phyloP scores from a whole-genome alignment of 2,329 filamentous ascomycete species.

The Epichloe glyceriae region DNA sequence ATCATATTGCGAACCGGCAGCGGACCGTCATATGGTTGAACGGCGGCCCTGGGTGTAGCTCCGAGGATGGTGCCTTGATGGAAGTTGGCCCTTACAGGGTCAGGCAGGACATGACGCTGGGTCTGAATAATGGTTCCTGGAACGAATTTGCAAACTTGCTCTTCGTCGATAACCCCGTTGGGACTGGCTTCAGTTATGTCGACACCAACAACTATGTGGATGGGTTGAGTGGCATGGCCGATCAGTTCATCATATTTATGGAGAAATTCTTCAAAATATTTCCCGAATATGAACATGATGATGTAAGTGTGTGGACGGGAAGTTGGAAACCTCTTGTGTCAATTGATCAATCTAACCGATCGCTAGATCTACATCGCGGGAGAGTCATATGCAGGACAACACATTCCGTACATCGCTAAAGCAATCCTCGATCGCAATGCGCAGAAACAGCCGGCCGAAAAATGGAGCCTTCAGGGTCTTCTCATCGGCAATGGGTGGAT shows the following conservation, averaged over 20 bases:
- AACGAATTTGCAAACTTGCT: slow-evolving; percentile 94
- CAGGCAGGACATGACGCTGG: slow-evolving; percentile 56
- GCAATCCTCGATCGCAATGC: slow-evolving; percentile 83
- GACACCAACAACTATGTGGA: slow-evolving; percentile 77
- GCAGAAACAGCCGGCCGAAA: slow-evolving; percentile 17
- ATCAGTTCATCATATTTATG: slow-evolving; percentile 76
- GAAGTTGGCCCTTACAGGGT: slow-evolving; percentile 90
- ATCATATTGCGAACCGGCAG: slow-evolving; percentile 83
- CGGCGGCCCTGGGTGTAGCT: slow-evolving; percentile 92
- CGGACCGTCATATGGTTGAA: slow-evolving; percentile 95
- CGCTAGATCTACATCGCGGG: slow-evolving; percentile 79
- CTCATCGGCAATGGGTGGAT: slow-evolving; percentile 98
- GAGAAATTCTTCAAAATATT: slow-evolving; percentile 88
- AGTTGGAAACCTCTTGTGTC: no score
- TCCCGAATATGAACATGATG: slow-evolving; percentile 80
- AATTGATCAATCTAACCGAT: not conserved
- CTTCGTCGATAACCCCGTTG: slow-evolving; percentile 94
- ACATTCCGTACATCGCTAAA: slow-evolving; percentile 94
- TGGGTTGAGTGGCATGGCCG: slow-evolving; percentile 79
- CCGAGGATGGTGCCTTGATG: slow-evolving; percentile 92
- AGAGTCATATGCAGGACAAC: slow-evolving; percentile 92
- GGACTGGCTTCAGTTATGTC: slow-evolving; percentile 92
- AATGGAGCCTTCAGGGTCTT: slow-evolving; percentile 72
- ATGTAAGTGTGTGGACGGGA: slow-evolving; percentile 47
- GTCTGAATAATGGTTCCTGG: slow-evolving; percentile 90